Evolutionary conservation across 2,329 filamentous ascomycete genomes (phyloP).

Genomic region (Colletotrichum eleusines): DNA sequence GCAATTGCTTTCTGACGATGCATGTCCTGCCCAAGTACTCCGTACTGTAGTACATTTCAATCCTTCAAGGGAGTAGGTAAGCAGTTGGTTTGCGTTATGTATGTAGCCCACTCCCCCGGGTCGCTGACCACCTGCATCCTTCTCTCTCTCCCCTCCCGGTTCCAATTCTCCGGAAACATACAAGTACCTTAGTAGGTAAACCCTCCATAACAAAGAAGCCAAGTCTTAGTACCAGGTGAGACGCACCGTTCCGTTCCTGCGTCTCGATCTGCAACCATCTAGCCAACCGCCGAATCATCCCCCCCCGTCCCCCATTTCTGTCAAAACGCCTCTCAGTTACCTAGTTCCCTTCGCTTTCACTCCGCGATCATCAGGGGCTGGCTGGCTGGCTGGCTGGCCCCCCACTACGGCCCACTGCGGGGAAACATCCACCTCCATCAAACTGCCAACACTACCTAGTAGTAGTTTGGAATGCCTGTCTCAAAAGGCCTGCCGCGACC

Average conservation of each 20-base stretch:
- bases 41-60: too few relatives aligned
- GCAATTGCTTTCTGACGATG: too few relatives aligned
- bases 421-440: conserved; percentile 5
- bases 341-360: too few relatives aligned
- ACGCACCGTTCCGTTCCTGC: conserved; percentile 13
- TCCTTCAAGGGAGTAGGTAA: too few relatives aligned
- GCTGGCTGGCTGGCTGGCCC: not conserved
- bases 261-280: not conserved
- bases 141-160: not conserved
- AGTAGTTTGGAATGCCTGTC: conserved; percentile 4
- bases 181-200: too few relatives aligned
- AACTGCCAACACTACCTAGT: not conserved
- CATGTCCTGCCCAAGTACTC: too few relatives aligned
- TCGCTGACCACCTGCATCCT: not conserved
- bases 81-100: too few relatives aligned
- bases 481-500: not conserved
- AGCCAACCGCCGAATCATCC: not conserved
- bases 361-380: not conserved
- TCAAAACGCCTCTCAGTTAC: not conserved
- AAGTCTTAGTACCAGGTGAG: not conserved
- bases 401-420: conserved; percentile 8
- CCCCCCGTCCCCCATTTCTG: too few relatives aligned
- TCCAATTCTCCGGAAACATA: not conserved
- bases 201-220: not conserved
- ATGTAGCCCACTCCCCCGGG: too few relatives aligned